Evolutionary conservation across 2,329 filamentous ascomycete genomes (phyloP), one percentile per base, ranked within the genome.

Genomic region (Fusarium redolens): DNA sequence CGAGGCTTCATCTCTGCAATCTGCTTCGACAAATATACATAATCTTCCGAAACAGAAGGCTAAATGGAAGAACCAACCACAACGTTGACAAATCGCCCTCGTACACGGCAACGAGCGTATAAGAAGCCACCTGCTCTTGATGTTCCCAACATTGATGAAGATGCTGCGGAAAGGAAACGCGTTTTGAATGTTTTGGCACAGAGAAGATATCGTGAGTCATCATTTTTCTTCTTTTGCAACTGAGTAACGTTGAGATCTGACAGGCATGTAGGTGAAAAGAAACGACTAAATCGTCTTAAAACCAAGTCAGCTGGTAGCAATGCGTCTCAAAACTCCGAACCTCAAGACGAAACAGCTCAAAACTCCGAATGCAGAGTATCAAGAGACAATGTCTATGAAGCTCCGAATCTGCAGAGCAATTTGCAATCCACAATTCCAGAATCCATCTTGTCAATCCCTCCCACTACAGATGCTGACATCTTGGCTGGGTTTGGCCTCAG

Each of bases 141-240:
- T 3, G 82, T 88, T 11, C 86, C 86, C 9, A 76, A 86, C 54
- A 86, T 87, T 22, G 83, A 86, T 9, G 81, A 88, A 28, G 83
- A 89, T 78, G 85, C 87, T 3, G 80, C 83, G 5, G 87, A 89
- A 77, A 81, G 87, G 28, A 89, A 89, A 76, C 81, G 87, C 15
- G 81, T 88, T 2, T 70, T 89, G 28, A 89, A 88, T 61, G 85
- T 89, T 14, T 77, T 89, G 40, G 87, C 87, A 2, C 87, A 89
- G 68, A 82, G 87, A 50, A 81, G 87, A 80, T 89, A 89, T 61
- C 81, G 86, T 87, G 72, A 75, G 77, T 66, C 17, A 22, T 20
- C 22, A 5, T 7, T 10, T 10, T 31, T 9, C 14, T 28, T 28
- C 28, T 28, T 28, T 28, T 22, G 13, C 18, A 20, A 13, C 4